Conservation (phyloP, 2,329 filamentous ascomycete species). For the Polytolypa hystricis region DNA sequence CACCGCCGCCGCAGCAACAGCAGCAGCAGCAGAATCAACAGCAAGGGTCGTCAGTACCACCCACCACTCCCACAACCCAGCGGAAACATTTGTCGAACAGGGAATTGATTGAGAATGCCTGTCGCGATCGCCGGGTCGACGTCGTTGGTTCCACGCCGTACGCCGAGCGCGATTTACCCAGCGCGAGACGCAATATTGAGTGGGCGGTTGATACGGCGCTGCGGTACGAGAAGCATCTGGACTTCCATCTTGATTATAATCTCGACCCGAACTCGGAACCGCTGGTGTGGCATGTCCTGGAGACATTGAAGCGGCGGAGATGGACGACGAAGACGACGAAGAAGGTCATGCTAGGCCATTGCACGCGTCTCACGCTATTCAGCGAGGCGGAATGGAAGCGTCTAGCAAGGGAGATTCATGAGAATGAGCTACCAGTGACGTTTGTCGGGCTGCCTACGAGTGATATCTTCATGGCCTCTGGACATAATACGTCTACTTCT, state of each 20-base stretch:
- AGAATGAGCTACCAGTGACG: conserved; percentile 44
- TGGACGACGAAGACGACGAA: conserved; percentile 40
- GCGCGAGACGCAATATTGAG: conserved; percentile 46
- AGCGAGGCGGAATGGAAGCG: conserved; percentile 37
- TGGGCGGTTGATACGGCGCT: conserved; percentile 51
- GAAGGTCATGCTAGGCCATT: conserved; percentile 55
- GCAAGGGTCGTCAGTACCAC: no score
- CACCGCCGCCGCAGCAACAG: conserved; percentile 38
- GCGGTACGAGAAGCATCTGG: conserved; percentile 44
- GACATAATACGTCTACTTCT: conserved; percentile 13
- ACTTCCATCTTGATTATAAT: conserved; percentile 64
- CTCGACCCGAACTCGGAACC: conserved; percentile 41
- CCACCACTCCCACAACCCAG: no score
- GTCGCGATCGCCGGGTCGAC: conserved; percentile 36
- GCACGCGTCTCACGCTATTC: conserved; percentile 53
- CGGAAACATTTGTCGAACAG: no score
- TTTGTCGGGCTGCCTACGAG: conserved; percentile 62
- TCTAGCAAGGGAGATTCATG: conserved; percentile 39
- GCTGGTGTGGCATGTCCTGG: conserved; percentile 45
- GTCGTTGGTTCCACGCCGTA: conserved; percentile 60
- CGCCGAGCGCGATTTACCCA: conserved; percentile 45
- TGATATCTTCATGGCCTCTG: conserved; percentile 61
- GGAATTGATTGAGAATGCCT: conserved; percentile 38
- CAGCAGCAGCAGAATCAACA: no score
- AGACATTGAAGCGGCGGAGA: conserved; percentile 35